These are phyloP conservation scores for Akanthomyces dipterigenus DNA, from an alignment of 2,329 filamentous ascomycete species.

Conservation along the genomic window DNA sequence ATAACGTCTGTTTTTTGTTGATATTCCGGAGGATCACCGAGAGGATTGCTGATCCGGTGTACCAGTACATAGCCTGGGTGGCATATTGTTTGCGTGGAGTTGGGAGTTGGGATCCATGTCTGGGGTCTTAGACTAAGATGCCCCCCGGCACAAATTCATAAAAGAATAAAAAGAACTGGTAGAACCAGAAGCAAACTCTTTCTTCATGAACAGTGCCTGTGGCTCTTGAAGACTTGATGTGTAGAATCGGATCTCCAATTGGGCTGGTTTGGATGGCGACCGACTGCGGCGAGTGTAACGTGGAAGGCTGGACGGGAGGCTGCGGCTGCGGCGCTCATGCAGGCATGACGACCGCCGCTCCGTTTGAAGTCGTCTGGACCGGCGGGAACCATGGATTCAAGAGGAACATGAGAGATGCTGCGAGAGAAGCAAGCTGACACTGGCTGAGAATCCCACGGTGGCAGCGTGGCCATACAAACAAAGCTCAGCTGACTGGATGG, in stretches of 20 bases:
- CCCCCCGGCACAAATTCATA: slow-evolving; percentile 9
- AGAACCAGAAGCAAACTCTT: background rate
- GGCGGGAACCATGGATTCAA: background rate
- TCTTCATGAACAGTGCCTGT: background rate
- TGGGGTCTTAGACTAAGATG: slow-evolving; percentile 11
- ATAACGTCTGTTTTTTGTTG: slow-evolving; percentile 5
- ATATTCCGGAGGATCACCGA: background rate
- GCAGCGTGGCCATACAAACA: background rate
- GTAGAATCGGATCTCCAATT: background rate
- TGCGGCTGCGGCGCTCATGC: background rate
- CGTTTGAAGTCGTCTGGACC: too few species aligned
- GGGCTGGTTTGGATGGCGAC: background rate
- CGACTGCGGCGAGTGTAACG: background rate
- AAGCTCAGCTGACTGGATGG: slow-evolving; percentile 5
- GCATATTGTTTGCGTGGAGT: slow-evolving; percentile 11
- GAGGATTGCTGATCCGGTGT: background rate
- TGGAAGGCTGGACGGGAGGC: background rate
- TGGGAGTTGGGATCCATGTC: slow-evolving; percentile 3
- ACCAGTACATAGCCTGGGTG: slow-evolving; percentile 7
- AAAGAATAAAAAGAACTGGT: slow-evolving; percentile 10
- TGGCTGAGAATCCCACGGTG: background rate
- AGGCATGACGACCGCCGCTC: background rate
- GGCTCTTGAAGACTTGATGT: background rate
- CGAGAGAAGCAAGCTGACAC: background rate
- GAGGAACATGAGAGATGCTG: background rate